A percentile compares a stretch with the other conserved stretches of the same genome.
phyloP scores from a whole-genome alignment of 2,329 filamentous ascomycete species.

The Talaromyces sp. region DNA sequence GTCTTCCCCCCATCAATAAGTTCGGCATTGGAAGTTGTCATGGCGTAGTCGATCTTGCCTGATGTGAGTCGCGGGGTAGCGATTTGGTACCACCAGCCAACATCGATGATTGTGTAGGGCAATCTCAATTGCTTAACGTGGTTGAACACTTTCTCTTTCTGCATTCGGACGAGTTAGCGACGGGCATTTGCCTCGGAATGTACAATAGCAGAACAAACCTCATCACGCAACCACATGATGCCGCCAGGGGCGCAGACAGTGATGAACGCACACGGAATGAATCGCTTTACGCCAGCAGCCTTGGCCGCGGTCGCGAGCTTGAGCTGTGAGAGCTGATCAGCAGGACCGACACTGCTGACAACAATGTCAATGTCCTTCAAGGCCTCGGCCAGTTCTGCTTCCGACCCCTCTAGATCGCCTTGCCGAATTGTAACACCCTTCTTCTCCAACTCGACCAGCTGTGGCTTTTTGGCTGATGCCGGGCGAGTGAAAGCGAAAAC shows the following conservation, averaged over 20 bases:
- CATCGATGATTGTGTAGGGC: conserved; percentile 49
- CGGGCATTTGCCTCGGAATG: neutral
- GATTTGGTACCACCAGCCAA: conserved; percentile 50
- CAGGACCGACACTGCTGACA: conserved; percentile 29
- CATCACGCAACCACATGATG: conserved; percentile 26
- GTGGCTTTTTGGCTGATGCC: conserved; percentile 37
- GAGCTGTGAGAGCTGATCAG: conserved; percentile 27
- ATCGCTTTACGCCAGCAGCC: conserved; percentile 40
- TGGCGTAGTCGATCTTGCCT: conserved; percentile 32
- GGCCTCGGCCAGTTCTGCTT: conserved; percentile 4
- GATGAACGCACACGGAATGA: conserved; percentile 41
- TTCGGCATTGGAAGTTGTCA: conserved; percentile 35
- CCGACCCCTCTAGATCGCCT: conserved; percentile 3
- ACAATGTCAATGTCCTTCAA: conserved; percentile 32
- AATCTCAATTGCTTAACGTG: conserved; percentile 39
- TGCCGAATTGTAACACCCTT: conserved; percentile 32
- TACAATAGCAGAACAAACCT: conserved; percentile 13
- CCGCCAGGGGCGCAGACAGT: conserved; percentile 34
- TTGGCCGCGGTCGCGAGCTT: conserved; percentile 39
- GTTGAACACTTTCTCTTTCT: conserved; percentile 44
- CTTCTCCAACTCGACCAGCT: conserved; percentile 26
- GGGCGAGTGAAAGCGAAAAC: conserved; percentile 38
- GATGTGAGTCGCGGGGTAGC: conserved; percentile 32
- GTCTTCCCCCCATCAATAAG: conserved; percentile 15
- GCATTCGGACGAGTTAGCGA: neutral